Evolutionary conservation across 2,329 filamentous ascomycete species (phyloP), one percentile per base, ranked within the genome.

Genomic region (Xylaria arbuscula): DNA sequence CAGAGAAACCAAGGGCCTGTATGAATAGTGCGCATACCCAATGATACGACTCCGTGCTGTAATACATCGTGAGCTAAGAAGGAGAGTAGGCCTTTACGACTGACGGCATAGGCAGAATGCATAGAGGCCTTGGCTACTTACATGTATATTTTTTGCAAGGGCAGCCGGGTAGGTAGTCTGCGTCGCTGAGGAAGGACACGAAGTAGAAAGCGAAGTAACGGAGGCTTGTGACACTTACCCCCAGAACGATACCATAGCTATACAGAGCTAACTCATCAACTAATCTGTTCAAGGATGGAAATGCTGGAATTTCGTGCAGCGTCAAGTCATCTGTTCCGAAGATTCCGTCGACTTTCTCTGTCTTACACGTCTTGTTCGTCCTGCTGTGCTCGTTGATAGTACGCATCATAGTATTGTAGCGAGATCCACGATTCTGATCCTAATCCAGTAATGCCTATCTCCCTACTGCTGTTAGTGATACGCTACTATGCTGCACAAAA

Each of bases 21-120:
- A 48, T 57, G 34, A 56, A 40, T 40, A 22, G 32, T 40, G 48
- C 40, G 34, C 32, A 45, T 53, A 57, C 61, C 64, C 64, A 51
- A 58, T 62, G 61, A 55, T 51, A 59, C 62, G 57, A 62, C 45
- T 50, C 3, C 32, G 4, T 40, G 42, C 42, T 24, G 36, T 54
- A 38, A 64, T 56, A 53, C 53, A 66, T 69, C 62, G 66, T 56
- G 60, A 36, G 50, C 24, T 42, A 10, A 22, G 28, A 34, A 47
- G 38, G 19, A 48, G 47, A 59, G 17, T 34, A 34, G 54, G 42
- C n/a, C 47, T 53, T 53, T 28, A 13, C 54, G 19, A 45, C 15
- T 50, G 47, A 64, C 24, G 45, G 48, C 17, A 50, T 57, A 42
- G 54, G 63, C 42, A 59, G 55, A 47, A 55, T 48, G 40, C 50